Evolutionary conservation across 148 eudicot genomes (phyloP).

Genomic region (Suaeda aralocaspica): DNA sequence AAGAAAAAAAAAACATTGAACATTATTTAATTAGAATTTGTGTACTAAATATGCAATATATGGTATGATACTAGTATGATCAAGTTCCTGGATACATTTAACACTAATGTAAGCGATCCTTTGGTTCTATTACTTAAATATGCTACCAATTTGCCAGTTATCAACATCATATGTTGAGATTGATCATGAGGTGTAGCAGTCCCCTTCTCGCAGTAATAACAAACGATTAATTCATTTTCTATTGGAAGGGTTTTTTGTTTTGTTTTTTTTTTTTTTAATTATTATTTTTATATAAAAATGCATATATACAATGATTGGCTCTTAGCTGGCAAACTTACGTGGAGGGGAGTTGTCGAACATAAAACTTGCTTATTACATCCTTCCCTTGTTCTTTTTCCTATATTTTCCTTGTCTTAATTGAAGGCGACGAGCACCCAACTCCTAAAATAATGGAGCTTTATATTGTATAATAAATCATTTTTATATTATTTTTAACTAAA

Average conservation of each 20-base stretch:
- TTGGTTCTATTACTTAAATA: not conserved
- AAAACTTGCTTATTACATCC: slow-evolving; percentile 2
- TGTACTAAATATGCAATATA: no score
- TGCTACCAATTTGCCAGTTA: not conserved
- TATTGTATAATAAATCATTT: no score
- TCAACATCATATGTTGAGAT: no score
- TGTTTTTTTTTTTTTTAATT: no score
- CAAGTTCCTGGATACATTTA: not conserved
- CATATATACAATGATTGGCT: not conserved
- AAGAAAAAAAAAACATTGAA: no score
- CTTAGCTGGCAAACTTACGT: slow-evolving; percentile 6
- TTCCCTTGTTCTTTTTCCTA: not conserved
- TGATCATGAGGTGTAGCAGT: not conserved
- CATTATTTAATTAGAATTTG: no score
- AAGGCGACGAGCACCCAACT: slow-evolving; percentile 12
- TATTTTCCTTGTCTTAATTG: not conserved
- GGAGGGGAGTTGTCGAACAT: no score
- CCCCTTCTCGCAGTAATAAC: not conserved
- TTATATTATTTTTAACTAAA: not conserved
- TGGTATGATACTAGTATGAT: not conserved
- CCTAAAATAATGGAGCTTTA: slow-evolving; percentile 6
- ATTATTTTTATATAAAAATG: not conserved
- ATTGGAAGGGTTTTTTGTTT: no score
- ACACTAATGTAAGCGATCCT: not conserved
- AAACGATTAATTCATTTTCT: no score